These are phyloP conservation scores for Sugiyamaella novakii DNA, from an alignment of 1,139 yeast genomes.

Conservation along the genomic window DNA sequence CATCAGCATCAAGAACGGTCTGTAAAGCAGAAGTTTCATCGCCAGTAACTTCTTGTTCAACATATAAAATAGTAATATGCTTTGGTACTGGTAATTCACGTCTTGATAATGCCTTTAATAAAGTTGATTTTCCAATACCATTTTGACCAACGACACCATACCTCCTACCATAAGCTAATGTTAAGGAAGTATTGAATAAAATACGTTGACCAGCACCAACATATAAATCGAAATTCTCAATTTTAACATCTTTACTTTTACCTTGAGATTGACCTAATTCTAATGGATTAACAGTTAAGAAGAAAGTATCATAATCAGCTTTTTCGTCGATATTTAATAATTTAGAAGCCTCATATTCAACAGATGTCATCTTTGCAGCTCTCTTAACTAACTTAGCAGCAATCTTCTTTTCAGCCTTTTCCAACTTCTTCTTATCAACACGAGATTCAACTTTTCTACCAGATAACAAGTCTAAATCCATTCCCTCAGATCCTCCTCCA, in stretches of 20 bases:
- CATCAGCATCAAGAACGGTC: slow-evolving; percentile 97
- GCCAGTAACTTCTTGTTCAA: slow-evolving; percentile 95
- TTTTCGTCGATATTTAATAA: slow-evolving; percentile 63
- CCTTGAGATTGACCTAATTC: slow-evolving; percentile 84
- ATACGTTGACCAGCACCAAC: slow-evolving; percentile 96
- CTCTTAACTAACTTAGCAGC: slow-evolving; percentile 96
- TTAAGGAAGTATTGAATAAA: slow-evolving; percentile 81
- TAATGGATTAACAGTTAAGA: slow-evolving; percentile 90
- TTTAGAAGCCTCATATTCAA: slow-evolving; percentile 87
- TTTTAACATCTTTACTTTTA: slow-evolving; percentile 89
- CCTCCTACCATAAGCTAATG: slow-evolving; percentile 88
- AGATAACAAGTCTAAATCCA: slow-evolving; percentile 79
- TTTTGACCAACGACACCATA: slow-evolving; percentile 98
- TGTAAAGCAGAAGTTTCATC: slow-evolving; percentile 89
- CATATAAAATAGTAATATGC: slow-evolving; percentile 92
- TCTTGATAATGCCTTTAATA: slow-evolving; percentile 84
- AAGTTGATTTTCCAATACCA: slow-evolving; percentile 98
- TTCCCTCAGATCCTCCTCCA: slow-evolving; percentile 53
- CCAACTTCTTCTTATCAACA: slow-evolving; percentile 94
- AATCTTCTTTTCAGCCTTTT: slow-evolving; percentile 94
- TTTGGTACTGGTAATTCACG: slow-evolving; percentile 93
- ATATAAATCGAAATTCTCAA: slow-evolving; percentile 88
- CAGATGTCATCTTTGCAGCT: slow-evolving; percentile 57
- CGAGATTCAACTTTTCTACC: slow-evolving; percentile 91
- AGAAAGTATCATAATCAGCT: slow-evolving; percentile 90